Evolutionary conservation across 2,329 filamentous ascomycete species (phyloP).

Genomic region (Atkinsonella hypoxylon): DNA sequence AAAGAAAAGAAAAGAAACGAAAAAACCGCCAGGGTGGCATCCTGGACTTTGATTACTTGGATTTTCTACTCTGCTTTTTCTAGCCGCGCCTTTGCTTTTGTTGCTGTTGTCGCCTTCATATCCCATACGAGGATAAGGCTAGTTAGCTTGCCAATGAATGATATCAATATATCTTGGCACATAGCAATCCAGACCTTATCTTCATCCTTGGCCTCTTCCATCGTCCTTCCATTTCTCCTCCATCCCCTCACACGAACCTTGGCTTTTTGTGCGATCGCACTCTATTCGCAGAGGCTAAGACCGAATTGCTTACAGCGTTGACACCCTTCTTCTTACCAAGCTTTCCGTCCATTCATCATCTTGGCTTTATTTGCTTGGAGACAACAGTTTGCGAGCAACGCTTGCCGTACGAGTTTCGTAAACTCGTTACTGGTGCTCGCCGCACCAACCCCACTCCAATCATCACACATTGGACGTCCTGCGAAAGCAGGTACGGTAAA

Average conservation of each 20-base stretch:
- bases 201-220: not conserved
- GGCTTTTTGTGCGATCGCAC: not conserved
- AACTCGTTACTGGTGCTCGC: constrained; percentile 1
- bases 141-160: not conserved
- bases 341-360: too few species aligned
- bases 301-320: too few species aligned
- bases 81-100: too few species aligned
- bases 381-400: not conserved
- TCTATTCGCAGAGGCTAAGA: not conserved
- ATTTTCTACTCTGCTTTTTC: too few species aligned
- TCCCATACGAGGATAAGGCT: not conserved
- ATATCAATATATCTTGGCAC: constrained; percentile 1
- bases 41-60: too few species aligned
- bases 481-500: constrained; percentile 10
- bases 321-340: too few species aligned
- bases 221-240: not conserved
- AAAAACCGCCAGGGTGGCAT: too few species aligned
- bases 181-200: not conserved
- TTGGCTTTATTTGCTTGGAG: too few species aligned
- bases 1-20: too few species aligned
- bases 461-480: constrained; percentile 5
- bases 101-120: too few species aligned
- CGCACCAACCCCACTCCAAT: not conserved
- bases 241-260: not conserved
- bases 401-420: not conserved